A percentile compares a stretch with the other conserved stretches of the same genome.
These are phyloP conservation scores for Medicago lupulina DNA, from an alignment of 306 rosid genomes.

Conservation along the genomic window DNA sequence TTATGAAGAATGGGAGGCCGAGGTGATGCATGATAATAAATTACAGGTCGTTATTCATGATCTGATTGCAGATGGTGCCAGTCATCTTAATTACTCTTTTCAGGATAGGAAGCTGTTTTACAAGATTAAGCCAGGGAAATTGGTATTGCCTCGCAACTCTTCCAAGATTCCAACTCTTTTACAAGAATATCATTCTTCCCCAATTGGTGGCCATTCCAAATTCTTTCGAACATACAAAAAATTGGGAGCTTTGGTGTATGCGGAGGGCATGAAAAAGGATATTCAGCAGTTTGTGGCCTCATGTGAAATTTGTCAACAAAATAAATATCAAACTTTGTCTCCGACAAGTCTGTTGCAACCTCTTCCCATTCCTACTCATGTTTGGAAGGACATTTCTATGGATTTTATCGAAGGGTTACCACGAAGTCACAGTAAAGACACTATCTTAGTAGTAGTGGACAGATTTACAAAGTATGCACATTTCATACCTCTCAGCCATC, in stretches of 20 bases:
- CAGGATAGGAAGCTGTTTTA: background rate
- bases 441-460: background rate
- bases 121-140: slow-evolving; percentile 6
- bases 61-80: background rate
- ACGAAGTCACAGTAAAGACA: background rate
- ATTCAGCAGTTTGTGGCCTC: background rate
- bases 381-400: background rate
- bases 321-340: background rate
- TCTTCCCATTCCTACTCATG: background rate
- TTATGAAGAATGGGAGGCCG: background rate
- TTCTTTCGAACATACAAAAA: too few species aligned
- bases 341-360: background rate
- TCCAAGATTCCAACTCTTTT: background rate
- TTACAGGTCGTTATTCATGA: background rate
- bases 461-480: background rate
- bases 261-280: background rate
- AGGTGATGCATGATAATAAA: background rate
- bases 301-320: background rate
- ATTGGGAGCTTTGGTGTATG: too few species aligned
- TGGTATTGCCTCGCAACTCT: background rate
- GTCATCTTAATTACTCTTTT: background rate
- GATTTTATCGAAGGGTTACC: background rate
- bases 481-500: background rate
- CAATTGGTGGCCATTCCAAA: too few species aligned
- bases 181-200: background rate